phyloP scores from a whole-genome alignment of 1,284 basidiomycete species.

The Ceratobasidium papillatum region DNA sequence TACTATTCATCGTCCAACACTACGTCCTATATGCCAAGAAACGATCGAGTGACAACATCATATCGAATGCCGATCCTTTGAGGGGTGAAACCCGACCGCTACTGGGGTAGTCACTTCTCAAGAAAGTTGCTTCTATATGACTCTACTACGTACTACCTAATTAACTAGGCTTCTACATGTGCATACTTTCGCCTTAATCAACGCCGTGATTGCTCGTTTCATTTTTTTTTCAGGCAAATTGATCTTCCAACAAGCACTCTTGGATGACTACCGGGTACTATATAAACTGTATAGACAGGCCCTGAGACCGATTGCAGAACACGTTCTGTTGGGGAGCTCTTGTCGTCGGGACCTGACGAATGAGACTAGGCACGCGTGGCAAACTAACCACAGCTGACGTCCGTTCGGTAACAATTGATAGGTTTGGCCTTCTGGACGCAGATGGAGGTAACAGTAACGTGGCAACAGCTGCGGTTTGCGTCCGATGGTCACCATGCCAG shows the following conservation, averaged over 20 bases:
- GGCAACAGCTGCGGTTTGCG: conserved; percentile 36
- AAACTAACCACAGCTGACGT: not conserved
- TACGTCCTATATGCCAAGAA: conserved; percentile 49
- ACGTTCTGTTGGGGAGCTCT: conserved; percentile 8
- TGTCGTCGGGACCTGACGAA: conserved; percentile 36
- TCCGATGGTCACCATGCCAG: conserved; percentile 40
- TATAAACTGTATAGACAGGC: not conserved
- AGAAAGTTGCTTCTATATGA: not conserved
- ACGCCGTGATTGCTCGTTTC: not conserved
- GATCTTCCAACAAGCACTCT: not conserved
- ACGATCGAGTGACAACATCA: not conserved
- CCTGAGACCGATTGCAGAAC: conserved; percentile 21
- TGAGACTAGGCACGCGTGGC: not conserved
- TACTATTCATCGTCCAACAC: conserved; percentile 53
- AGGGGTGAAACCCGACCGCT: conserved; percentile 25
- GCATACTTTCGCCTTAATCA: not conserved
- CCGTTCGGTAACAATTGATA: conserved; percentile 32
- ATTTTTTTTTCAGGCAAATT: not conserved
- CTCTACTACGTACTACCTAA: not conserved
- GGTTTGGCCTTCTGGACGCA: not conserved
- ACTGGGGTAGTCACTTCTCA: not conserved
- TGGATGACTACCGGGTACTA: conserved; percentile 3
- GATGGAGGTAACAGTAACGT: conserved; percentile 31
- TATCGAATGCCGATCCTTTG: not conserved
- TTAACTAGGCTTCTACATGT: not conserved